Percentiles rank a stretch among this genome's conserved stretches.
phyloP scores from a whole-genome alignment of 2,329 filamentous ascomycete species.

The Tothia fuscella region DNA sequence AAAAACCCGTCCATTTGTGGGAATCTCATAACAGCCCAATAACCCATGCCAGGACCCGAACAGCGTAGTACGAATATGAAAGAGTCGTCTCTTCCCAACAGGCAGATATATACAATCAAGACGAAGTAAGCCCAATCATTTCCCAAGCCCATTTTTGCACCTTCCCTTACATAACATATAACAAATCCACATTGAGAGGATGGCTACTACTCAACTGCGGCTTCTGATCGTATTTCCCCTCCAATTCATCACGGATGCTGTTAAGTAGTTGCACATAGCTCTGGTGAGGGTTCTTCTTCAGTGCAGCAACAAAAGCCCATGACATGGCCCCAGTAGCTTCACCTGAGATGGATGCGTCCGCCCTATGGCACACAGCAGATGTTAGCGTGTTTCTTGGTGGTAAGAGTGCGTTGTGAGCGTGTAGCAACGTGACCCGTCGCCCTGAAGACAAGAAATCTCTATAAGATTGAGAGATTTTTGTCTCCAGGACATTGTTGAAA shows the following conservation, averaged over 20 bases:
- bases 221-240: constrained; percentile 83
- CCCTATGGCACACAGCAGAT: constrained; percentile 37
- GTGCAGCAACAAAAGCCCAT: constrained; percentile 83
- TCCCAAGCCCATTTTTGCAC: neutral
- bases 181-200: constrained; percentile 42
- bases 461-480: constrained; percentile 3
- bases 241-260: constrained; percentile 81
- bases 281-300: constrained; percentile 89
- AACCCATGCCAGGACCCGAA: too few relatives aligned
- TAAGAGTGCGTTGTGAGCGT: neutral
- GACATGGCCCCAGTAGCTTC: constrained; percentile 97
- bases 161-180: constrained; percentile 10
- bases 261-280: constrained; percentile 94
- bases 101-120: neutral
- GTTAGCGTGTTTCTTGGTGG: neutral
- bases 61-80: too few relatives aligned
- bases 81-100: neutral
- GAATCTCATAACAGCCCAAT: too few relatives aligned
- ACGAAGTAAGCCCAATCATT: neutral
- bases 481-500: constrained; percentile 9
- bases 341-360: constrained; percentile 77
- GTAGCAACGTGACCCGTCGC: constrained; percentile 11
- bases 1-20: too few relatives aligned
- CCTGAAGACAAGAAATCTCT: constrained; percentile 9
- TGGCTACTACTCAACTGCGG: constrained; percentile 95